Base-by-base conservation (phyloP, 441 rosid genomes). In the Euphorbia corollata region DNA sequence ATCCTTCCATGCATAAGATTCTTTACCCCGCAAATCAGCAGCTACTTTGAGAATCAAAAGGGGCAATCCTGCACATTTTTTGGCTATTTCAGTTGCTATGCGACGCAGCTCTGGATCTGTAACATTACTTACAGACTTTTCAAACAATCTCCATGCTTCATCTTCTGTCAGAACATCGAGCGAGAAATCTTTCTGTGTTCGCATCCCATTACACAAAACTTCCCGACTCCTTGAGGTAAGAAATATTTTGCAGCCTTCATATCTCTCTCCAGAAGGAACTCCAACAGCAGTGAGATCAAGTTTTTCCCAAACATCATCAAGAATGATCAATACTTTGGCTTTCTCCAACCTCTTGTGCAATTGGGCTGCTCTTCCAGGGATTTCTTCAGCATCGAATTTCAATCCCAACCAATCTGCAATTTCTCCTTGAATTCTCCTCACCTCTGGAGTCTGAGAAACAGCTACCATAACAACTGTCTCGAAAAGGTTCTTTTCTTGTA, bases 281-380 rank as follows among this genome's bases (percentile, higher is more conserved):
- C 34, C 36, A 0, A 30, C 61, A 13, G 3, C 16, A 23, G 2
- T 5, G n/a, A 58, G 4, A 3, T 23, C 38, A 58, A 58, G 61
- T 27, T 58, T 27, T 30, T 58, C 6, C 61, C 61, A 58, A 23
- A 58, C 38, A 30, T 58, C 39, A 23, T 58, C 61, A n/a, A 71
- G 36, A 58, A 74, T 54, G 3, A 72, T 9, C 20, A 74, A 74
- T 34, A 50, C 48, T 32, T 65, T 58, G 38, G 36, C 58, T 18
- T 48, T 68, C 5, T 48, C 19, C 20, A 50, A n/a, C 55, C 55
- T 50, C 6, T 50, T 0, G 55, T 50, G 55, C 60, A 77, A 67
- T 24, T 41, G 39, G 4, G 13, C 20, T 23, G 77, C 75, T 64
- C 80, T 71, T 65, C 51, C 55, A 11, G 63, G 36, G 6, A 12